Percentiles rank a stretch among this genome's conserved stretches.
phyloP scores from a whole-genome alignment of 2,329 filamentous ascomycete species.

The Monilinia vaccinii-corymbosi region DNA sequence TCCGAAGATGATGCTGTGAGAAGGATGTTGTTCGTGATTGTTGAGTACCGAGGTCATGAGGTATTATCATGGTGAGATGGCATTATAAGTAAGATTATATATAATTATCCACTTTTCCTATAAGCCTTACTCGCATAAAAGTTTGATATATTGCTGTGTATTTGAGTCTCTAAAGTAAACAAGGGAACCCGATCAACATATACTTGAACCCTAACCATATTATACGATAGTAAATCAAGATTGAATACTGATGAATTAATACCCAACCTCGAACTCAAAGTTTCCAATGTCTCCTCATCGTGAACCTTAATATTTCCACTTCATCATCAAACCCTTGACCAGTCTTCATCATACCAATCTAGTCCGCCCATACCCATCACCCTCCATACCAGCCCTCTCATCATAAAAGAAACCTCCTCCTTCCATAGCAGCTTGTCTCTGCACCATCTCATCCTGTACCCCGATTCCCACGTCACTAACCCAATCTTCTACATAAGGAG shows the following conservation, averaged over 20 bases:
- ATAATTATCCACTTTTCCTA: background rate
- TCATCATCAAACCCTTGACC: background rate
- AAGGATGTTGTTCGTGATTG: background rate
- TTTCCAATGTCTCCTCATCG: background rate
- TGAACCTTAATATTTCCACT: background rate
- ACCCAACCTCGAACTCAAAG: background rate
- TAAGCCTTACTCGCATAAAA: background rate
- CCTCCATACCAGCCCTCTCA: background rate
- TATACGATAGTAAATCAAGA: background rate
- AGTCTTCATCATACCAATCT: background rate
- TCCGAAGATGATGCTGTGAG: background rate
- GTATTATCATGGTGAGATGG: background rate
- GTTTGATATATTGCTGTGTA: background rate
- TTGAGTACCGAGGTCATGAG: background rate
- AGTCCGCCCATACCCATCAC: background rate
- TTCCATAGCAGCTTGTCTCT: background rate
- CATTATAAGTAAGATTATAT: too few relatives aligned
- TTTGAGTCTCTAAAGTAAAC: background rate
- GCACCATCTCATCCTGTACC: background rate
- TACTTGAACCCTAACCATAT: background rate
- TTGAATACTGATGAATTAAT: background rate
- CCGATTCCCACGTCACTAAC: background rate
- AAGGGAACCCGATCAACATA: too few relatives aligned
- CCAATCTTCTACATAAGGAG: constrained; percentile 8
- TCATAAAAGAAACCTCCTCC: background rate